A percentile compares a stretch with the other conserved stretches of the same genome.
Evolutionary conservation across 176 grass and related monocot genomes (phyloP).

Genomic region (Triticum turgidum): DNA sequence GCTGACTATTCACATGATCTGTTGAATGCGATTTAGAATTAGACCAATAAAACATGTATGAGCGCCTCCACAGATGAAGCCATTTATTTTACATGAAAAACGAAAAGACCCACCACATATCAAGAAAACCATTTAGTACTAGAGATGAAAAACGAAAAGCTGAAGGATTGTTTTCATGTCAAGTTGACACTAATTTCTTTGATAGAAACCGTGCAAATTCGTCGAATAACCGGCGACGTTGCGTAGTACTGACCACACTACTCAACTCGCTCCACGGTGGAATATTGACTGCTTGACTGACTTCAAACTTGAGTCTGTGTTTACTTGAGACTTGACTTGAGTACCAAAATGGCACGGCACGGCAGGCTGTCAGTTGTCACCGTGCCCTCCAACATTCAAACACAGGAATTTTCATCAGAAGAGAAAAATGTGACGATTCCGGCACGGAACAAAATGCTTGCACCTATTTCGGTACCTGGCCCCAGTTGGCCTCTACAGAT

Average conservation of each 20-base stretch:
- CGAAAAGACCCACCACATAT: too few species aligned
- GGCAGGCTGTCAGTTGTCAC: not conserved
- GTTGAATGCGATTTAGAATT: not conserved
- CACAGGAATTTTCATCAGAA: not conserved
- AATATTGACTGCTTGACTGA: not conserved
- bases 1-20: not conserved
- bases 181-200: not conserved
- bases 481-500: not conserved
- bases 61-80: not conserved
- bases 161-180: not conserved
- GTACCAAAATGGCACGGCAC: not conserved
- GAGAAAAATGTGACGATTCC: too few species aligned
- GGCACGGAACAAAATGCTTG: not conserved
- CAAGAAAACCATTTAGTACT: too few species aligned
- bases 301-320: not conserved
- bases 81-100: not conserved
- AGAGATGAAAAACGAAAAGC: not conserved
- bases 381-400: not conserved
- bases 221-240: not conserved
- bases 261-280: not conserved
- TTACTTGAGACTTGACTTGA: not conserved
- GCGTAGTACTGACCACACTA: not conserved
- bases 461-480: not conserved
- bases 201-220: not conserved
- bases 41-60: not conserved